Evolutionary conservation across 495 filamentous ascomycete genomes (phyloP), one percentile per base, ranked within the genome.

Genomic region (Talaromyces ruber): DNA sequence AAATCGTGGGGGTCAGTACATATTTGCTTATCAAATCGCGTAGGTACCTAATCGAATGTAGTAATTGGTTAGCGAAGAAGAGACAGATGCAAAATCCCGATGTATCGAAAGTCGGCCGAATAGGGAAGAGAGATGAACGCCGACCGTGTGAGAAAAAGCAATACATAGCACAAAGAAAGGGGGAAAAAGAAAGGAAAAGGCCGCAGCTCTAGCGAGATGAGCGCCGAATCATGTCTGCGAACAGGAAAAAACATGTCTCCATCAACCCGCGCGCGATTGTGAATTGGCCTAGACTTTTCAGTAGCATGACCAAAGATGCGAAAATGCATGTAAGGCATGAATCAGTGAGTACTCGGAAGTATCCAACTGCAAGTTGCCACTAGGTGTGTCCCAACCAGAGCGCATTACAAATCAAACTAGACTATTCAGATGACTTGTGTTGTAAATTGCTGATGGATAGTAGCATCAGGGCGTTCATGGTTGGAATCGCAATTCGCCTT

Each of bases 21-120:
- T 84, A 77, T 58, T 80, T 79, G 64, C 82, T 76, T 65, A 96
- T 82, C 65, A 82, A 81, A 71, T 88, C 79, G 61, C 87, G 88
- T 64, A 96, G 82, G 64, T 93, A 85, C 76, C 90, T 92, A 72
- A 75, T 77, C 51, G 62, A 71, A 71, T 11, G 39, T 37, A 53
- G 29, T 11, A 58, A 61, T 61, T 61, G 6, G 59, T 65, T 60
- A 62, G 61, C 43, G 60, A 64, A 62, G 58, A 50, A 26, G 9
- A 21, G 58, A 26, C 45, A 53, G 21, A 53, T 28, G 50, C 22
- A 24, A 26, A 53, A 53, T 18, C 24, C 24, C 11, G 50, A 53
- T 53, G 50, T 53, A 24, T 26, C 22, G 28, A 28, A 28, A 28
- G 43, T 53, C 24, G 26, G 50, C 50, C 9, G 14, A 53, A 53